Evolutionary conservation across 1,284 basidiomycete species (phyloP).

Genomic region (Melampsora americana): DNA sequence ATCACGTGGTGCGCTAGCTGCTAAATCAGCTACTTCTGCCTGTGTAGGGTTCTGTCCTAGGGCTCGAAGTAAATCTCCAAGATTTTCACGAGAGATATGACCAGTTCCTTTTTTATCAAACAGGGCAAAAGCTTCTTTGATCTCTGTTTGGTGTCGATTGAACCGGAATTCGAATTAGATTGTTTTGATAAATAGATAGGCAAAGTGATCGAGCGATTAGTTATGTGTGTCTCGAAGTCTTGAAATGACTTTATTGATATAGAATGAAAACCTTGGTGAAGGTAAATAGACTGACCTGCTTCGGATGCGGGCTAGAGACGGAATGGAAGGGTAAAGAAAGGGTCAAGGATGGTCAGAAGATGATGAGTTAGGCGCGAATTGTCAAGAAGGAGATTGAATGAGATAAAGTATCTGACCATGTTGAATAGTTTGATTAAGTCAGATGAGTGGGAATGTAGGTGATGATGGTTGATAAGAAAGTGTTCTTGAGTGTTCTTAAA

Average conservation of each 20-base stretch:
- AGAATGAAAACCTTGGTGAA: not conserved
- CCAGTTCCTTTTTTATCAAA: constrained; percentile 97
- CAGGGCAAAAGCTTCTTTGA: constrained; percentile 93
- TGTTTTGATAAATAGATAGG: not conserved
- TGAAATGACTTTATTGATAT: not conserved
- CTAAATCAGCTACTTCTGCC: constrained; percentile 83
- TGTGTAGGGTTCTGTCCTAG: constrained; percentile 98
- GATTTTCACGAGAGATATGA: constrained; percentile 75
- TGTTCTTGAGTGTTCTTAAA: not conserved
- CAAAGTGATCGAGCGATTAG: not conserved
- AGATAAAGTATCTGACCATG: constrained; percentile 6
- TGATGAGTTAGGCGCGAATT: not conserved
- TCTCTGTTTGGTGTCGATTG: constrained; percentile 61
- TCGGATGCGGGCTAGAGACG: constrained; percentile 35
- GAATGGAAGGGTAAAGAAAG: not conserved
- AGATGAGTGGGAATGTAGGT: not conserved
- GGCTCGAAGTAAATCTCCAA: constrained; percentile 92
- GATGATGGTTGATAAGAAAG: not conserved
- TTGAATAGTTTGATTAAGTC: constrained; percentile 1
- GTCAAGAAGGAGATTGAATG: not conserved
- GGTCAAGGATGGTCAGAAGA: not conserved
- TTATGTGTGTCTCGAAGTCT: not conserved
- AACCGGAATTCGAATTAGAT: not conserved
- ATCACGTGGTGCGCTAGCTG: constrained; percentile 69
- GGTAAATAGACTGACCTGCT: constrained; percentile 17